Conservation (phyloP, 2,329 filamentous ascomycete species). For the Aspergillus persii region DNA sequence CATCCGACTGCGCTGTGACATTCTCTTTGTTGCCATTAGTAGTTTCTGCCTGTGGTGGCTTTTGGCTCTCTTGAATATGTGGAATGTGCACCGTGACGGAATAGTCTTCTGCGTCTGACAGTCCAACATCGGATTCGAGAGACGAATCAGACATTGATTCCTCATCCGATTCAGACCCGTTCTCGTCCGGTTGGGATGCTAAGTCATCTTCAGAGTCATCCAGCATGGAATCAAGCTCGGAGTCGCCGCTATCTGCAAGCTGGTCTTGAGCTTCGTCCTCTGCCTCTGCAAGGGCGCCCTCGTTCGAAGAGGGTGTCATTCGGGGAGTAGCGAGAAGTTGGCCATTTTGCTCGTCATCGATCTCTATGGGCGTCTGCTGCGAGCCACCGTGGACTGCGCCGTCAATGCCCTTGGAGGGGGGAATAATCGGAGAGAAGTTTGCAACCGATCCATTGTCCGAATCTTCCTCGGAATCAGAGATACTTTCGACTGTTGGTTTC, state of each 20-base stretch:
- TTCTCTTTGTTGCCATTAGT: neutral
- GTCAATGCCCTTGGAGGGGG: slow-evolving; percentile 17
- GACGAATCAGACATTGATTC: slow-evolving; percentile 7
- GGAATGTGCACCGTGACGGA: slow-evolving; percentile 3
- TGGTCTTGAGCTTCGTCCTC: slow-evolving; percentile 2
- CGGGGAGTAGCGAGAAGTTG: slow-evolving; percentile 22
- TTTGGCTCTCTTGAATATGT: neutral
- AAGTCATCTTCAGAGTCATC: slow-evolving; percentile 6
- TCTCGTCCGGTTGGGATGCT: slow-evolving; percentile 1
- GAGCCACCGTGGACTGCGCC: slow-evolving; percentile 3
- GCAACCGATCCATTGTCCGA: slow-evolving; percentile 20
- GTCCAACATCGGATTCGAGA: slow-evolving; percentile 6
- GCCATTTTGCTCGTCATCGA: slow-evolving; percentile 13
- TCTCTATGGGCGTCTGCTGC: slow-evolving; percentile 14
- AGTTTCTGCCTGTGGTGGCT: neutral
- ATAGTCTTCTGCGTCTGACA: slow-evolving; percentile 2
- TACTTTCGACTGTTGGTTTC: slow-evolving; percentile 2
- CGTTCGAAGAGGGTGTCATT: slow-evolving; percentile 20
- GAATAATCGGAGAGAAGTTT: slow-evolving; percentile 25
- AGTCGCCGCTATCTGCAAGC: slow-evolving; percentile 2
- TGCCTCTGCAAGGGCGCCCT: neutral
- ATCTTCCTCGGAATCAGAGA: slow-evolving; percentile 14
- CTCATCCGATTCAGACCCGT: slow-evolving; percentile 6
- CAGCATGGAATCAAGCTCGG: slow-evolving; percentile 3
- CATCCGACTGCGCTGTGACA: neutral